These are phyloP conservation scores for Phytophthora quininea DNA, from an alignment of 352 stramenopile genomes.

Conservation along the genomic window DNA sequence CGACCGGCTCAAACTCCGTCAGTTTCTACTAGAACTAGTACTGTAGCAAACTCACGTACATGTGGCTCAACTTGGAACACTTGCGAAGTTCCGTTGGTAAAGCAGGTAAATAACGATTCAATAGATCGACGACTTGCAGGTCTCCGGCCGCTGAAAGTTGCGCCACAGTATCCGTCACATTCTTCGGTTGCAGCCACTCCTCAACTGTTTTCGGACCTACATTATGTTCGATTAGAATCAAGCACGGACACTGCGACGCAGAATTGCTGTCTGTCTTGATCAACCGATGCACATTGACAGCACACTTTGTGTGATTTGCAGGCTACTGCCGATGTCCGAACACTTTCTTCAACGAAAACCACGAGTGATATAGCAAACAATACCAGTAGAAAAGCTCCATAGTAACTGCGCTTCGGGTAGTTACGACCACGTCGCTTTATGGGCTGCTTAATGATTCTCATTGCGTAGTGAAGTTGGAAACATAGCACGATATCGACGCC, in stretches of 20 bases:
- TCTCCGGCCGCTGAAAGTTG: constrained; percentile 23
- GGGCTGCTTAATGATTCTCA: neutral
- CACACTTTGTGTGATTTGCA: constrained; percentile 24
- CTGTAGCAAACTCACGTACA: constrained; percentile 34
- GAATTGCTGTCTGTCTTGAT: neutral
- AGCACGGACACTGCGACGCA: neutral
- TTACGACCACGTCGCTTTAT: neutral
- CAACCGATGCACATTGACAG: constrained; percentile 26
- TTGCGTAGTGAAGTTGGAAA: constrained; percentile 12
- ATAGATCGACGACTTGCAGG: constrained; percentile 33
- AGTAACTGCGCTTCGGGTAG: constrained; percentile 10
- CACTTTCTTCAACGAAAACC: constrained; percentile 14
- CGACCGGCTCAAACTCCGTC: constrained; percentile 13
- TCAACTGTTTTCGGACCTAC: constrained; percentile 16
- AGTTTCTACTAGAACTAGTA: neutral
- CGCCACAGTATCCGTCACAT: constrained; percentile 28
- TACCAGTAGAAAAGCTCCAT: constrained; percentile 2
- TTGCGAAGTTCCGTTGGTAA: constrained; percentile 23
- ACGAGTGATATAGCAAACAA: constrained; percentile 16
- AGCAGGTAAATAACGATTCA: constrained; percentile 31
- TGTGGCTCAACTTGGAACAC: constrained; percentile 31
- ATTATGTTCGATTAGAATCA: neutral
- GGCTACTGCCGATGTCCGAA: constrained; percentile 7
- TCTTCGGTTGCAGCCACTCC: constrained; percentile 28
- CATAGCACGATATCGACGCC: constrained; percentile 30